phyloP scores from a whole-genome alignment of 441 rosid genomes.

The Pelargonium cotyledonis region DNA sequence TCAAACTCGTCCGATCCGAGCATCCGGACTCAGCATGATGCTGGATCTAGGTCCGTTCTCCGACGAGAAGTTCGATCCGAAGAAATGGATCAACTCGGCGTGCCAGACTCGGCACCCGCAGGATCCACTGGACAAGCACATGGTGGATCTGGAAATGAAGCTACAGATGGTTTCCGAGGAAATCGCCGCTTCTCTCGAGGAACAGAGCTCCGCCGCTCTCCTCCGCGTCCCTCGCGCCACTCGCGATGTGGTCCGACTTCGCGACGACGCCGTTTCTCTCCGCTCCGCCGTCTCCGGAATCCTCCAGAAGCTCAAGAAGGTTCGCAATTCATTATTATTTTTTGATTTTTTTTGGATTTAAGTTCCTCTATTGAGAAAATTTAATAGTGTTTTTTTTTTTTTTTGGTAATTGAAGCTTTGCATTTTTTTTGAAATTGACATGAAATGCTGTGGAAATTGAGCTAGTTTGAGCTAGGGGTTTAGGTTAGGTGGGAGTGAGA shows the following conservation, averaged over 20 bases:
- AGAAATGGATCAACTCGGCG: slow-evolving; percentile 90
- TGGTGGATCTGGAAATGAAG: slow-evolving; percentile 98
- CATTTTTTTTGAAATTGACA: background rate
- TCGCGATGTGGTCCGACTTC: slow-evolving; percentile 85
- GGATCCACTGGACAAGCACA: slow-evolving; percentile 79
- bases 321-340: background rate
- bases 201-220: slow-evolving; percentile 77
- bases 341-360: background rate
- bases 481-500: background rate
- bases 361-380: background rate
- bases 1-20: background rate
- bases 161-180: slow-evolving; percentile 97
- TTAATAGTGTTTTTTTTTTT: background rate
- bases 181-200: slow-evolving; percentile 90
- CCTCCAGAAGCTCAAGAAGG: slow-evolving; percentile 91
- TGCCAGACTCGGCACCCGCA: slow-evolving; percentile 77
- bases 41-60: slow-evolving; percentile 92
- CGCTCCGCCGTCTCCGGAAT: slow-evolving; percentile 75
- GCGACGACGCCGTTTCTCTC: slow-evolving; percentile 85
- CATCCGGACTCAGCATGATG: slow-evolving; percentile 37
- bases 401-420: too few relatives aligned
- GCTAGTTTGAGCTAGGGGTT: background rate
- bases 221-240: slow-evolving; percentile 96
- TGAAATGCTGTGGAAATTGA: background rate
- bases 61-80: slow-evolving; percentile 89